Conservation (phyloP, 2,329 filamentous ascomycete species). For the Ploettnerulaceae sp. region DNA sequence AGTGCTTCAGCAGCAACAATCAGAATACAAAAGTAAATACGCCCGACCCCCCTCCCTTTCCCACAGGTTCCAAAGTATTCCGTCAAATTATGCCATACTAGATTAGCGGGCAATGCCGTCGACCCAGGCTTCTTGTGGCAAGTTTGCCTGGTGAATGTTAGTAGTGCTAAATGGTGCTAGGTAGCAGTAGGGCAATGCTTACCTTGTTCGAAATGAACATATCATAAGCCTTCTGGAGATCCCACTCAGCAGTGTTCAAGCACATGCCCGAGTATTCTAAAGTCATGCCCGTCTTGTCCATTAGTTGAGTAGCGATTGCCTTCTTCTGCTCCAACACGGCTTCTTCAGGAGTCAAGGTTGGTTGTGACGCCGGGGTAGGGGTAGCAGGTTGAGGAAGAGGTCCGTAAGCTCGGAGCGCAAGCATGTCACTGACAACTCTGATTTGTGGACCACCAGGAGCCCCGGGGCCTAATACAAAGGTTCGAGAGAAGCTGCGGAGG, state of each 20-base stretch:
- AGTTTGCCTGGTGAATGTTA: constrained; percentile 35
- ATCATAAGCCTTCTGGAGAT: constrained; percentile 67
- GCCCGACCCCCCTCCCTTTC: neutral
- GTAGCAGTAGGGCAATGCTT: constrained; percentile 31
- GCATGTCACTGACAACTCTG: constrained; percentile 74
- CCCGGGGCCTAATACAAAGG: constrained; percentile 74
- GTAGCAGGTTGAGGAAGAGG: constrained; percentile 33
- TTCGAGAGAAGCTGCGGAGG: constrained; percentile 76
- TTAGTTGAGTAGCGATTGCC: constrained; percentile 69
- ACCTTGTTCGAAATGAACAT: constrained; percentile 76
- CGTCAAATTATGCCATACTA: neutral
- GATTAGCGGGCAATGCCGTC: constrained; percentile 3
- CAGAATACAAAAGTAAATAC: neutral
- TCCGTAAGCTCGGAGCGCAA: constrained; percentile 64
- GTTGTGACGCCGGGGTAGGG: constrained; percentile 17
- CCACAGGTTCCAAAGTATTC: neutral
- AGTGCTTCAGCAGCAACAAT: neutral
- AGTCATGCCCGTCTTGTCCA: constrained; percentile 75
- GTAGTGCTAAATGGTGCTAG: neutral
- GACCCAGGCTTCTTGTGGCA: constrained; percentile 32
- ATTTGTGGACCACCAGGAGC: constrained; percentile 52
- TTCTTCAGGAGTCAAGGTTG: constrained; percentile 26
- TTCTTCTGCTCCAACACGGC: constrained; percentile 43
- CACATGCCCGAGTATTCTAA: constrained; percentile 76
- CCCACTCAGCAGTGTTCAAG: constrained; percentile 72